Percentiles rank a stretch among this genome's conserved stretches.
Evolutionary conservation across 495 filamentous ascomycete species (phyloP).

Genomic region (Aspergillus sclerotioniger): DNA sequence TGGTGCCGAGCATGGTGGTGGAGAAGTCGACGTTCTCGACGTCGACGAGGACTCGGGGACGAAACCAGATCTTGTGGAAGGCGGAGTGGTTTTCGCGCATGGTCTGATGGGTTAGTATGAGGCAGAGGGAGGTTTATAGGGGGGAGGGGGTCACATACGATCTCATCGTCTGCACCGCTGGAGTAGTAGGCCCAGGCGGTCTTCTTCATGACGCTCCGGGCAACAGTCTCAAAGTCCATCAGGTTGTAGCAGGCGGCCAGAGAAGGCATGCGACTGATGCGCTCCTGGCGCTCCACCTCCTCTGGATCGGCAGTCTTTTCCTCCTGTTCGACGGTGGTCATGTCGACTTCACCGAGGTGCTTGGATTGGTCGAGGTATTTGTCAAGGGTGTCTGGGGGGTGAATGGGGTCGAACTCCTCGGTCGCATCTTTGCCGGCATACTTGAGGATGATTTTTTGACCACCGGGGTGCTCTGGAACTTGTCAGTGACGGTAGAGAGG

Average conservation of each 20-base stretch:
- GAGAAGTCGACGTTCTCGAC: constrained; percentile 82
- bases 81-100: constrained; percentile 95
- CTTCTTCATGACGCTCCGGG: constrained; percentile 85
- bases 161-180: constrained; percentile 94
- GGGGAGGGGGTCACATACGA: constrained; percentile 53
- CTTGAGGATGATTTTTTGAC: constrained; percentile 77
- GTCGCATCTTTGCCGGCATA: constrained; percentile 85
- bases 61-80: constrained; percentile 97
- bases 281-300: constrained; percentile 70
- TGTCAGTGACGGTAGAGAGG: constrained; percentile 4
- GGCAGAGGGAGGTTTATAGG: not conserved
- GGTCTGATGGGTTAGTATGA: constrained; percentile 55
- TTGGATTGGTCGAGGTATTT: constrained; percentile 81
- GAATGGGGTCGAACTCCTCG: constrained; percentile 87
- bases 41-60: constrained; percentile 78
- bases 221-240: constrained; percentile 92
- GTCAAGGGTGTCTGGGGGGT: constrained; percentile 76
- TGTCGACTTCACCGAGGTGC: constrained; percentile 89
- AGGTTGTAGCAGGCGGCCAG: constrained; percentile 92
- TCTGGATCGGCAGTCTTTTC: constrained; percentile 70
- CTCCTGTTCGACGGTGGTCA: constrained; percentile 75
- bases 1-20: constrained; percentile 89
- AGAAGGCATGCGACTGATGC: constrained; percentile 74
- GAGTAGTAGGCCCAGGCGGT: constrained; percentile 97
- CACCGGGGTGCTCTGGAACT: constrained; percentile 72